These are phyloP conservation scores for Entrophospora sp. DNA, from an alignment of 192 early-diverging fungal species.

Conservation along the genomic window DNA sequence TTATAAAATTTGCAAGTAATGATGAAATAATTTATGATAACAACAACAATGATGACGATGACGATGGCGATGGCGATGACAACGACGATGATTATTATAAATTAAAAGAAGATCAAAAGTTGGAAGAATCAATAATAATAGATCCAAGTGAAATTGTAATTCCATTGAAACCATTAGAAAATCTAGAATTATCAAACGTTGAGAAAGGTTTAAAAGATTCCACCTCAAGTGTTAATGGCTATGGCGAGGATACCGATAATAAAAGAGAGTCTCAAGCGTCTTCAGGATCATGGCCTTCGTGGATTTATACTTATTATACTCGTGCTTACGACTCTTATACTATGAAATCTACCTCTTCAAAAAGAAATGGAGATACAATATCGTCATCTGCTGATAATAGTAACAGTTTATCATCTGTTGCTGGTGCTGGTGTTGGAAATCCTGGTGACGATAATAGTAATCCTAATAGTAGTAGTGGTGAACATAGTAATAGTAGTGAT, in stretches of 20 bases:
- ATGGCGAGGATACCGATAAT: background rate
- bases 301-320: constrained; percentile 14
- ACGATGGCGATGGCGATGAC: background rate
- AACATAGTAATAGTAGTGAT: background rate
- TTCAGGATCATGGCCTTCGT: constrained; percentile 14
- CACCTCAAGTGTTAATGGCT: no score
- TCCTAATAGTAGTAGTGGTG: background rate
- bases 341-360: background rate
- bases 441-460: background rate
- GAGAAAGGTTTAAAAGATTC: background rate
- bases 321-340: background rate
- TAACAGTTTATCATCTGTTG: background rate
- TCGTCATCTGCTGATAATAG: background rate
- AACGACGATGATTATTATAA: no score
- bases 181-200: background rate
- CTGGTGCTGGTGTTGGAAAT: background rate
- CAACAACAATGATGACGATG: no score
- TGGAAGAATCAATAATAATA: no score
- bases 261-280: constrained; percentile 7
- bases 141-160: background rate
- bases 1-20: no score
- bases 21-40: no score
- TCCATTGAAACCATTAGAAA: background rate
- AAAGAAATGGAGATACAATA: background rate
- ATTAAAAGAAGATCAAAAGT: no score